These are phyloP conservation scores for Nigrograna mackinnonii DNA, from an alignment of 2,329 filamentous ascomycete genomes.

Conservation along the genomic window DNA sequence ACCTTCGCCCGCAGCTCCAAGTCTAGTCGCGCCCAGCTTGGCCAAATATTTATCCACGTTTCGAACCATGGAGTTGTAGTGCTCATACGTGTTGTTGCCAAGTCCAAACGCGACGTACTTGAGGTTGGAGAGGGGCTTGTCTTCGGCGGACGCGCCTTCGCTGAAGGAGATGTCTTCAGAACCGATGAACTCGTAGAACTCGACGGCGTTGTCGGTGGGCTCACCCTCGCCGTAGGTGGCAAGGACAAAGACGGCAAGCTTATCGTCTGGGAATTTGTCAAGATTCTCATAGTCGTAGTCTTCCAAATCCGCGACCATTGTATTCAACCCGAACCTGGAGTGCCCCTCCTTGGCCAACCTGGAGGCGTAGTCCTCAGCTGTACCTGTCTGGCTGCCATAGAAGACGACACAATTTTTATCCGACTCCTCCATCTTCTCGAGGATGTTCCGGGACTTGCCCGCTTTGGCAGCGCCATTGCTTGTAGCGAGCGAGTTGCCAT, in stretches of 20 bases:
- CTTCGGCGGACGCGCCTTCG: slow-evolving; percentile 63
- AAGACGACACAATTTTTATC: slow-evolving; percentile 98
- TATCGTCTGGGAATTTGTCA: slow-evolving; percentile 84
- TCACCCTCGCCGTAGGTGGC: slow-evolving; percentile 98
- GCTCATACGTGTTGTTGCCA: slow-evolving; percentile 99
- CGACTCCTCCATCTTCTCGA: slow-evolving; percentile 94
- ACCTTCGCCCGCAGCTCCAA: slow-evolving; percentile 89
- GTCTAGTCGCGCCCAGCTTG: slow-evolving; percentile 80
- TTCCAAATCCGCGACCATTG: slow-evolving; percentile 97
- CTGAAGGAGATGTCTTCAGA: slow-evolving; percentile 82
- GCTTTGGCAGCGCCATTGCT: slow-evolving; percentile 69
- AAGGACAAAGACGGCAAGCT: slow-evolving; percentile 91
- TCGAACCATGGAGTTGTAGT: slow-evolving; percentile 99
- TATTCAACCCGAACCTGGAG: slow-evolving; percentile 93
- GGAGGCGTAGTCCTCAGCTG: slow-evolving; percentile 96
- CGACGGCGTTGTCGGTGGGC: slow-evolving; percentile 97
- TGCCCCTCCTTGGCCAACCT: slow-evolving; percentile 96
- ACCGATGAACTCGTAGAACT: slow-evolving; percentile 96
- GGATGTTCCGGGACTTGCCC: slow-evolving; percentile 85
- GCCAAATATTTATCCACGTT: slow-evolving; percentile 81
- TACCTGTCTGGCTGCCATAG: slow-evolving; percentile 98
- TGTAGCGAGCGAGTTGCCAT: slow-evolving; percentile 74
- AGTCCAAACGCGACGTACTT: slow-evolving; percentile 95
- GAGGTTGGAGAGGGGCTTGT: slow-evolving; percentile 77
- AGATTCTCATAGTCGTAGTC: slow-evolving; percentile 97